Conservation (phyloP, 148 eudicot genomes). For the Chenopodium berlandieri region DNA sequence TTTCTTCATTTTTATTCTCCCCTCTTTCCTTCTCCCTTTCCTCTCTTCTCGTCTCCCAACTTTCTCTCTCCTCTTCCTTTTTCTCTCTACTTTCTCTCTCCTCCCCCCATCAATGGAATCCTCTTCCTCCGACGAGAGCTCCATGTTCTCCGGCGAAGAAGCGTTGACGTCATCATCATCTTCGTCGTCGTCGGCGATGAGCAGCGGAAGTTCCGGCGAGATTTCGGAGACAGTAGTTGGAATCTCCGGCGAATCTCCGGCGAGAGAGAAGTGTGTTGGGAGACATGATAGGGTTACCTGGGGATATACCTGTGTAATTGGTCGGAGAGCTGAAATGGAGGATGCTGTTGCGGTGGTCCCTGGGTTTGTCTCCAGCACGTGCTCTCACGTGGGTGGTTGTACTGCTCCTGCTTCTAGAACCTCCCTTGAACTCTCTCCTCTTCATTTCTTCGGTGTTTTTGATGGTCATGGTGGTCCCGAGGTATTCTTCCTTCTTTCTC, state of each 20-base stretch:
- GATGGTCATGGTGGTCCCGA: slow-evolving; percentile 90
- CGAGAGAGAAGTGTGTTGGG: slow-evolving; percentile 46
- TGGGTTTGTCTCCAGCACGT: slow-evolving; percentile 44
- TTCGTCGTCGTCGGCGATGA: slow-evolving; percentile 16
- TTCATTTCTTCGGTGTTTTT: slow-evolving; percentile 75
- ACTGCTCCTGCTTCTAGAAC: slow-evolving; percentile 38
- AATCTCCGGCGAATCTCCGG: slow-evolving; percentile 4
- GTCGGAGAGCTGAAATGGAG: slow-evolving; percentile 80
- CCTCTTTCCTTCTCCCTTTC: too few species aligned
- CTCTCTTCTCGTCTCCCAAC: slow-evolving; percentile 1
- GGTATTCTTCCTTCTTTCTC: slow-evolving; percentile 25
- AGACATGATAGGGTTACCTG: slow-evolving; percentile 46
- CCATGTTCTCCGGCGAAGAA: slow-evolving; percentile 19
- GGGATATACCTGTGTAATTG: slow-evolving; percentile 64
- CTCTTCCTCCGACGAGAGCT: slow-evolving; percentile 21
- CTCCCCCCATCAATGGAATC: slow-evolving; percentile 17
- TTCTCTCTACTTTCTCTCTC: neutral
- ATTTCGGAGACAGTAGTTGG: slow-evolving; percentile 24
- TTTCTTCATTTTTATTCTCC: too few species aligned
- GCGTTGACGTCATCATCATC: neutral
- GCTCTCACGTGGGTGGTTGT: slow-evolving; percentile 56
- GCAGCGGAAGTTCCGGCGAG: slow-evolving; percentile 46
- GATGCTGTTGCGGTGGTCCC: slow-evolving; percentile 65
- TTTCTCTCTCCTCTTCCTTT: neutral
- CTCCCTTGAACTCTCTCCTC: slow-evolving; percentile 40